These are phyloP conservation scores for Penicillium argentinense DNA, from an alignment of 495 filamentous ascomycete genomes.

Conservation along the genomic window DNA sequence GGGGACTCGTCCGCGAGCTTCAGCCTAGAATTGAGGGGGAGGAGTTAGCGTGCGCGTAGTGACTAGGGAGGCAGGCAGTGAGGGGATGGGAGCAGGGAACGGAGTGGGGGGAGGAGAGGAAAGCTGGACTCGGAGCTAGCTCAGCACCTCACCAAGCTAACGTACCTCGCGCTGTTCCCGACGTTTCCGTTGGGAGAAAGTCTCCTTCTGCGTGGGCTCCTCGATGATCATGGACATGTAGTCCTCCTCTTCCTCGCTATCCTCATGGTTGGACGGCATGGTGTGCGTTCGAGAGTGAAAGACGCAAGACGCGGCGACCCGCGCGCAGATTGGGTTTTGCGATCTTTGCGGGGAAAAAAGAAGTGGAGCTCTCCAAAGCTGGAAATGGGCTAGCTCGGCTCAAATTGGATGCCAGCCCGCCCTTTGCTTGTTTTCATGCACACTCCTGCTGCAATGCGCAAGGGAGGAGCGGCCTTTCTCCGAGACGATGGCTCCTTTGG, in stretches of 20 bases:
- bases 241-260: constrained; percentile 53
- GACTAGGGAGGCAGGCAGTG: not conserved
- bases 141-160: too few species aligned
- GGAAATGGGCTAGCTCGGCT: not conserved
- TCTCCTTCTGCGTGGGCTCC: constrained; percentile 54
- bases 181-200: constrained; percentile 54
- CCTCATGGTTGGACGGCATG: constrained; percentile 17
- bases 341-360: constrained; percentile 29
- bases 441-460: not conserved
- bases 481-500: constrained; percentile 1
- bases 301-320: not conserved
- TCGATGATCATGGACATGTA: constrained; percentile 65
- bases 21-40: constrained; percentile 27
- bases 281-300: not conserved
- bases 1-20: constrained; percentile 44
- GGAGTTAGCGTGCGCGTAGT: not conserved
- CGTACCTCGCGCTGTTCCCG: constrained; percentile 56
- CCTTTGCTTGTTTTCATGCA: not conserved
- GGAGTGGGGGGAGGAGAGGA: too few species aligned
- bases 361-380: not conserved
- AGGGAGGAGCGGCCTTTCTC: not conserved
- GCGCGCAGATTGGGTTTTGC: not conserved
- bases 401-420: not conserved
- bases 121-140: too few species aligned
- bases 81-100: not conserved